Conservation (phyloP, 495 filamentous ascomycete genomes). For the Podospora bellae-mahoneyi region DNA sequence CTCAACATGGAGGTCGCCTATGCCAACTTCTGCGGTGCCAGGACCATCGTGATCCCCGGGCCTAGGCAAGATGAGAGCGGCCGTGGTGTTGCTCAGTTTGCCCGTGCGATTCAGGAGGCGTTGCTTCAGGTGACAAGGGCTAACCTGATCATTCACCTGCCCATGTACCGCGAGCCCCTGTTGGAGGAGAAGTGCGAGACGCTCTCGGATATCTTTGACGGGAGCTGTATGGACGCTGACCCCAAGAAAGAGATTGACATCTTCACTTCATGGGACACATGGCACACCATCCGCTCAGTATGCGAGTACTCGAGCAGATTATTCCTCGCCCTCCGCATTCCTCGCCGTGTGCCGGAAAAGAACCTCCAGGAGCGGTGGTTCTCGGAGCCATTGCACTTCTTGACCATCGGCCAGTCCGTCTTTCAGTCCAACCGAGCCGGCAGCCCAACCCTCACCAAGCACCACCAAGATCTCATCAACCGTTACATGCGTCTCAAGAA, state of each 20-base stretch:
- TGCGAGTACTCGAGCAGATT: slow-evolving; percentile 83
- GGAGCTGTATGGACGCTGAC: slow-evolving; percentile 16
- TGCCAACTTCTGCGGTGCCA: slow-evolving; percentile 87
- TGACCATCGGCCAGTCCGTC: slow-evolving; percentile 61
- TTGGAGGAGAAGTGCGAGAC: slow-evolving; percentile 40
- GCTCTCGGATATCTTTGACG: slow-evolving; percentile 36
- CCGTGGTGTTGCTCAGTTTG: slow-evolving; percentile 63
- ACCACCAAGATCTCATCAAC: slow-evolving; percentile 74
- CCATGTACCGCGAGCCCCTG: slow-evolving; percentile 63
- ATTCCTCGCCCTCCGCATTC: slow-evolving; percentile 76
- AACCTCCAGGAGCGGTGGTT: slow-evolving; percentile 86
- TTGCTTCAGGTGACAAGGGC: slow-evolving; percentile 69
- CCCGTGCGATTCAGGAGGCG: slow-evolving; percentile 77
- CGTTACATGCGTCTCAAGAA: slow-evolving; percentile 79
- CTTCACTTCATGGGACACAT: slow-evolving; percentile 85
- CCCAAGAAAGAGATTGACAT: slow-evolving; percentile 51
- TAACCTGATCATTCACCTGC: slow-evolving; percentile 74
- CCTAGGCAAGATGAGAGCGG: slow-evolving; percentile 53
- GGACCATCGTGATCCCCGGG: slow-evolving; percentile 75
- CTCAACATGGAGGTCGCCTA: slow-evolving; percentile 88
- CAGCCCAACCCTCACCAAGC: slow-evolving; percentile 75
- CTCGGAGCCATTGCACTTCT: slow-evolving; percentile 80
- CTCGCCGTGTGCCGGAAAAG: slow-evolving; percentile 69
- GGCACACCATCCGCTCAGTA: slow-evolving; percentile 79
- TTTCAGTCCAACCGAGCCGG: slow-evolving; percentile 79